These are phyloP conservation scores for Platanus orientalis DNA, from an alignment of 164 flowering plant genomes.

Conservation along the genomic window DNA sequence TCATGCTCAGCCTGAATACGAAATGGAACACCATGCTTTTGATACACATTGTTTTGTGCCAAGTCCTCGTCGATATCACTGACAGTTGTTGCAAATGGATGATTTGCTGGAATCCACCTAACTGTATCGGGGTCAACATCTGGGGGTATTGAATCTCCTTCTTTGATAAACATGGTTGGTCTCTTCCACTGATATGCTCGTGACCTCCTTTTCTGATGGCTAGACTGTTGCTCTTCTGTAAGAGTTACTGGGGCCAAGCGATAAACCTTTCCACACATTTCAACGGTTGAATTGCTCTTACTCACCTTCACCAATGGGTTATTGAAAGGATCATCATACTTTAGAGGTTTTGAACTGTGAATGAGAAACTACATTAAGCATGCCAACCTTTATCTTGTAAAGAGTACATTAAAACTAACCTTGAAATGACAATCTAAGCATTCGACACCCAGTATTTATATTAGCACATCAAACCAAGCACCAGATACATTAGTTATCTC, in stretches of 20 bases:
- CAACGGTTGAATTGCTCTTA: conserved; percentile 66
- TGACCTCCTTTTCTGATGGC: conserved; percentile 90
- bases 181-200: conserved; percentile 99
- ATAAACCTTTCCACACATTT: conserved; percentile 94
- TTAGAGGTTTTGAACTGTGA: conserved; percentile 71
- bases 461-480: not conserved
- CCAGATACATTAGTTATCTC: not conserved
- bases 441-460: not conserved
- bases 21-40: conserved; percentile 89
- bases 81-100: conserved; percentile 93
- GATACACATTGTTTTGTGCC: conserved; percentile 89
- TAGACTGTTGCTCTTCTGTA: conserved; percentile 63
- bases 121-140: conserved; percentile 96
- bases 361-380: conserved; percentile 1
- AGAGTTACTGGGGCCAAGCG: conserved; percentile 89
- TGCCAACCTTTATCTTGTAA: not conserved
- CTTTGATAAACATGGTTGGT: conserved; percentile 83
- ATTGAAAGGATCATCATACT: conserved; percentile 94
- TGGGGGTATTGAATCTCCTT: conserved; percentile 88
- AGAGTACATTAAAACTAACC: not conserved
- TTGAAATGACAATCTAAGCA: not conserved
- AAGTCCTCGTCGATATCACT: conserved; percentile 85
- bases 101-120: conserved; percentile 99
- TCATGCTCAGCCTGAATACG: conserved; percentile 95
- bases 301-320: conserved; percentile 82